Base-by-base conservation (phyloP, 345 rosid genomes). In the Triadica sebifera region DNA sequence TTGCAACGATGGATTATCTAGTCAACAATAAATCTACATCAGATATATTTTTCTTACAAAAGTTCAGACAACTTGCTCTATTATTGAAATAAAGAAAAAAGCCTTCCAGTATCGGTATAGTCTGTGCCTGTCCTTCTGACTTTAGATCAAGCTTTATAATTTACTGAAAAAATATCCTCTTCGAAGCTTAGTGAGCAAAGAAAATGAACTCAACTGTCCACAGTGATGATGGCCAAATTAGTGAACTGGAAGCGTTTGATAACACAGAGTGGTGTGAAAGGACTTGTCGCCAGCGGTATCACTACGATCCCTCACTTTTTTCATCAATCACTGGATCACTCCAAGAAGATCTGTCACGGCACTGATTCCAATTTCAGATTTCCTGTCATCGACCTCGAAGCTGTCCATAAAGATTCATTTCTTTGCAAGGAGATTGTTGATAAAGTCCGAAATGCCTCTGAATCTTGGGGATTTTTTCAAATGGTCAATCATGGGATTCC, bases 381-480 rank as follows among this genome's bases (percentile, higher is more conserved):
- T 52, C 71, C 77, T 0, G 43, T 55, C 0, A 74, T 74, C 22
- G 65, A 74, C 46, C 12, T 75, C 4, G 25, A 59, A 46, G 55
- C 29, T 22, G n/a, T 45, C 12, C 12, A 74, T 1, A 38, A 66
- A 16, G 66, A 66, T 38, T 4, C 52, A 65, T 20, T 39, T 37
- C 19, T 10, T 0, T 70, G 74, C 6, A n/a, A 15, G n/a, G 55
- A 53, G 53, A 20, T 69, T 0, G 25, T 70, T 25, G 63, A 76
- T 0, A 9, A 37, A 51, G 47, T 76, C 0, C 37, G 62, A 8
- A 39, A 62, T 38, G 79, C 79, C 16, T 69, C 51, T 12, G 46
- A 24, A 15, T 52, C 22, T 19, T 76, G 79, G 79, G 79, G 79
- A 16, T 69, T 76, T 29, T 76, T 76, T 41, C 55, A 76, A 43